Percentiles rank a stretch among this genome's conserved stretches.
phyloP scores from a whole-genome alignment of 2,329 filamentous ascomycete genomes.

The Achaetomium macrosporum region DNA sequence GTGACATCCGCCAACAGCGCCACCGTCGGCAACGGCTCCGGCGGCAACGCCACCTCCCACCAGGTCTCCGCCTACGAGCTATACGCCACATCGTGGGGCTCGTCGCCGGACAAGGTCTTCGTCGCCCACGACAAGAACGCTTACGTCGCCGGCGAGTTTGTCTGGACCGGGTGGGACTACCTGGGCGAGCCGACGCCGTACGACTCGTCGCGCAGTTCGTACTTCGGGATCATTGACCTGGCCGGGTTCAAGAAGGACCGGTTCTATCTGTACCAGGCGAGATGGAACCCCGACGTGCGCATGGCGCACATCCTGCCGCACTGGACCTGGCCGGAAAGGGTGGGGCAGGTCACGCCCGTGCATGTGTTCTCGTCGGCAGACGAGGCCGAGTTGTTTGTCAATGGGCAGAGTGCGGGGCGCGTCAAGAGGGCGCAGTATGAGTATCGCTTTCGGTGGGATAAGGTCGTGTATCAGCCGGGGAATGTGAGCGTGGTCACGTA shows the following conservation, averaged over 20 bases:
- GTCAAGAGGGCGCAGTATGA: constrained; percentile 30
- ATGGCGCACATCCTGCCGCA: constrained; percentile 51
- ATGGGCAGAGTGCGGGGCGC: constrained; percentile 41
- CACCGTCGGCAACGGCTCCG: constrained; percentile 31
- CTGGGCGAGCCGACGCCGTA: constrained; percentile 37
- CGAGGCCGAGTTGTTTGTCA: constrained; percentile 50
- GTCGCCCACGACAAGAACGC: constrained; percentile 39
- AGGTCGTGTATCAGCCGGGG: constrained; percentile 43
- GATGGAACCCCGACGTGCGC: constrained; percentile 43
- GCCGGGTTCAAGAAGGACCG: constrained; percentile 53
- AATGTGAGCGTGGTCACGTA: constrained; percentile 42
- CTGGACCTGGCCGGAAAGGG: constrained; percentile 48
- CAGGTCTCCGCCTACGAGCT: constrained; percentile 44
- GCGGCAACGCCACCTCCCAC: constrained; percentile 31
- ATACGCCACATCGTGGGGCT: constrained; percentile 41
- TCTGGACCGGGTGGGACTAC: constrained; percentile 30
- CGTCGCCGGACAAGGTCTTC: constrained; percentile 50
- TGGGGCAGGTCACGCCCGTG: constrained; percentile 44
- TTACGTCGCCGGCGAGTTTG: constrained; percentile 44
- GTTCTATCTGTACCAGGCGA: constrained; percentile 49
- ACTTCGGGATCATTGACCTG: constrained; percentile 52
- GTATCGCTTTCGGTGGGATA: constrained; percentile 51
- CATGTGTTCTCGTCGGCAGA: constrained; percentile 48
- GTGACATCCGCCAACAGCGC: constrained; percentile 33
- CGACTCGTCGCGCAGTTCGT: constrained; percentile 34